Conservation (phyloP, 805 yeast species). For the Wickerhamomyces chambardii region DNA sequence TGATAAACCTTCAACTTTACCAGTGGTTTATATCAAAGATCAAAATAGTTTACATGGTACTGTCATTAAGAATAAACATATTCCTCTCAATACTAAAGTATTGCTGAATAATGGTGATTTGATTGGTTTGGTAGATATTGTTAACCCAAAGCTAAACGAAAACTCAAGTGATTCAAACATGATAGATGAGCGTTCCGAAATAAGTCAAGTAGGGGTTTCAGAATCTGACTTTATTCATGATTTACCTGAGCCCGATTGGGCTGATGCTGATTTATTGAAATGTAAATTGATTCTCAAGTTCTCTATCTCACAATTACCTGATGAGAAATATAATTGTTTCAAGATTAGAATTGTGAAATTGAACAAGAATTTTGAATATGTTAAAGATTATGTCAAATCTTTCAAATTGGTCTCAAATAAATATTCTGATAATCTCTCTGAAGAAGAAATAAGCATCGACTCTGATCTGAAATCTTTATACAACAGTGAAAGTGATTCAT, state of each 20-base stretch:
- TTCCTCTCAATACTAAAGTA: background rate
- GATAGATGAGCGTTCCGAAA: too few species aligned
- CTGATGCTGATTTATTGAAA: background rate
- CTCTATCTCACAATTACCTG: too few species aligned
- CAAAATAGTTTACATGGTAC: background rate
- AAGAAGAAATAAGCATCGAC: too few species aligned
- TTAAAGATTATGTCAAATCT: too few species aligned
- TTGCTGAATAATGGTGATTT: background rate
- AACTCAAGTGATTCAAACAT: too few species aligned
- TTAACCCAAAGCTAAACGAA: background rate
- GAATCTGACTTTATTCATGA: background rate
- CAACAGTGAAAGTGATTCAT: too few species aligned
- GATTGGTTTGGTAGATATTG: background rate
- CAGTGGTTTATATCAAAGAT: background rate
- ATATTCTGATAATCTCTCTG: too few species aligned
- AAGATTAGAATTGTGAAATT: background rate
- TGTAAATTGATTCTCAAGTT: background rate
- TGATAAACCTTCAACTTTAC: background rate
- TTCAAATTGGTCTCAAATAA: too few species aligned
- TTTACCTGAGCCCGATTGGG: background rate
- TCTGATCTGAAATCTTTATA: too few species aligned
- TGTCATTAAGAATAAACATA: background rate
- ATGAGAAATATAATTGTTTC: background rate
- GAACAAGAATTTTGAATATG: background rate
- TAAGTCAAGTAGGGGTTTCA: background rate